Conservation (phyloP, 176 grass and related monocot species). For the Pontederia crassipes region DNA sequence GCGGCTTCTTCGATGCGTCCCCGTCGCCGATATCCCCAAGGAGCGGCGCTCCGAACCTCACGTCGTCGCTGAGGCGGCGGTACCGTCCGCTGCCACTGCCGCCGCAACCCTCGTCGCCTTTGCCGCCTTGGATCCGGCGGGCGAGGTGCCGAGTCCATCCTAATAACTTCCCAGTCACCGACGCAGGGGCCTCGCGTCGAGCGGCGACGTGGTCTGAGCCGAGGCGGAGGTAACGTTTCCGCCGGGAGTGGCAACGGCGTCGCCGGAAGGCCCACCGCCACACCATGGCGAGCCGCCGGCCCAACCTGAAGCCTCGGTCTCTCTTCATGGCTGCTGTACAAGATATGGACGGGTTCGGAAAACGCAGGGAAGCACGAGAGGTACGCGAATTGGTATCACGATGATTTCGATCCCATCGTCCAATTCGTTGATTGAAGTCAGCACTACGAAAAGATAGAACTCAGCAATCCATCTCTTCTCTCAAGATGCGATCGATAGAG, state of each 20-base stretch:
- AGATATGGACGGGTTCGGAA: not conserved
- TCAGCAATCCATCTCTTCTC: too few species aligned
- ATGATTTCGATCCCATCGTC: too few species aligned
- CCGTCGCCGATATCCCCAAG: not conserved
- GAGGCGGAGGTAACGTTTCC: conserved; percentile 20
- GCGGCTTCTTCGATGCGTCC: not conserved
- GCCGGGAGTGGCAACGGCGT: conserved; percentile 12
- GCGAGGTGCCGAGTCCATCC: conserved; percentile 39
- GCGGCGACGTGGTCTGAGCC: not conserved
- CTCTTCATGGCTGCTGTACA: conserved; percentile 23
- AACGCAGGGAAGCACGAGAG: not conserved
- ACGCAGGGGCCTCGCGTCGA: not conserved
- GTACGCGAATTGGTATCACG: too few species aligned
- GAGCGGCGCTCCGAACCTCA: not conserved
- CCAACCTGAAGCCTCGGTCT: conserved; percentile 55
- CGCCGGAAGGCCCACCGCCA: conserved; percentile 34
- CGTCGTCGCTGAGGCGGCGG: not conserved
- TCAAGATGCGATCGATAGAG: too few species aligned
- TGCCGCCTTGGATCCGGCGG: conserved; percentile 21
- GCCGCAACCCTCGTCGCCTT: conserved; percentile 5
- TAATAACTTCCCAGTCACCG: conserved; percentile 29
- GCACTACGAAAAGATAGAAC: too few species aligned
- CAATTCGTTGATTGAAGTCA: too few species aligned
- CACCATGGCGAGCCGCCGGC: conserved; percentile 45
- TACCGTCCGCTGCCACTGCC: not conserved